phyloP scores from a whole-genome alignment of 2,329 filamentous ascomycete species.

The Colletotrichum sp. region DNA sequence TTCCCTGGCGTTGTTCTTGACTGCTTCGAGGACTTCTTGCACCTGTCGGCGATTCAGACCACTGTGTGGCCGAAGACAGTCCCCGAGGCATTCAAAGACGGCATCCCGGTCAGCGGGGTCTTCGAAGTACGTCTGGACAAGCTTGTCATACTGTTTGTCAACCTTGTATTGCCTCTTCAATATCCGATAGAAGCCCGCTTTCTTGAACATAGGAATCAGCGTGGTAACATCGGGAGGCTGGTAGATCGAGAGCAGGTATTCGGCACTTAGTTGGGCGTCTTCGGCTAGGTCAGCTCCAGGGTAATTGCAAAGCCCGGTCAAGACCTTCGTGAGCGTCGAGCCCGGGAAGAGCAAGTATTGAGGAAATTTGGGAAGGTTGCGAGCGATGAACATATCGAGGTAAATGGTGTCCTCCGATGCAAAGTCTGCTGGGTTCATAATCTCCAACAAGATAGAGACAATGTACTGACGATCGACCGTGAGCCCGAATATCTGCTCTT shows the following conservation, averaged over 20 bases:
- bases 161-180: slow-evolving; percentile 85
- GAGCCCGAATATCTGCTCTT: slow-evolving; percentile 70
- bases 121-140: slow-evolving; percentile 84
- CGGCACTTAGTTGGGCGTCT: slow-evolving; percentile 95
- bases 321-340: slow-evolving; percentile 79
- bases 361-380: slow-evolving; percentile 94
- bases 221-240: slow-evolving; percentile 82
- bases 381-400: slow-evolving; percentile 97
- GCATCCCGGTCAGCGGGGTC: slow-evolving; percentile 77
- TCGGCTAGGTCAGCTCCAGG: slow-evolving; percentile 82
- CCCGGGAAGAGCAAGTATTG: slow-evolving; percentile 93
- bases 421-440: slow-evolving; percentile 83
- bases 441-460: slow-evolving; percentile 86
- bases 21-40: slow-evolving; percentile 71
- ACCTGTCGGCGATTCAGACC: slow-evolving; percentile 72
- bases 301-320: slow-evolving; percentile 84
- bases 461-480: slow-evolving; percentile 92
- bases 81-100: slow-evolving; percentile 80
- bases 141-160: slow-evolving; percentile 79
- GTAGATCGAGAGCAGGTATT: slow-evolving; percentile 93
- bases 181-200: slow-evolving; percentile 87
- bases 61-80: slow-evolving; percentile 72
- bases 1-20: slow-evolving; percentile 68
- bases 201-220: slow-evolving; percentile 78
- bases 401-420: slow-evolving; percentile 85